Conservation (phyloP, 768 basidiomycete genomes). For the Xerocomus spinulosus region DNA sequence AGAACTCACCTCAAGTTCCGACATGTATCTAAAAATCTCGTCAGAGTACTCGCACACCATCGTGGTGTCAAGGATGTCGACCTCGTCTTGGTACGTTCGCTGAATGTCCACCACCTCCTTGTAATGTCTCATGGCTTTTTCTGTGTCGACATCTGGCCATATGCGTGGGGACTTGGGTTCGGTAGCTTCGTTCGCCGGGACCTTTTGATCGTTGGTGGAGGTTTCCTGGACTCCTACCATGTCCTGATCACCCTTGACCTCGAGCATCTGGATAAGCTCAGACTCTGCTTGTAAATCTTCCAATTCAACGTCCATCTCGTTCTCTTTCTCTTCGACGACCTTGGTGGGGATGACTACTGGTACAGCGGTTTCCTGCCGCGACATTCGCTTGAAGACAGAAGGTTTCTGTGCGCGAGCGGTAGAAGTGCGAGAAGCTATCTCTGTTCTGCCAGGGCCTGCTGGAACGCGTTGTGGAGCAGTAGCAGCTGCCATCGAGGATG, state of each 20-base stretch:
- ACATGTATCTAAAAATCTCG: slow-evolving; percentile 97
- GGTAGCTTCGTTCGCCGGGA: slow-evolving; percentile 33
- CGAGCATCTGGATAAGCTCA: slow-evolving; percentile 36
- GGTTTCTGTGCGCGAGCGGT: slow-evolving; percentile 24
- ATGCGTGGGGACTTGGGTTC: slow-evolving; percentile 44
- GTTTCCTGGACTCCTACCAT: slow-evolving; percentile 50
- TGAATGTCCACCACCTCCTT: slow-evolving; percentile 65
- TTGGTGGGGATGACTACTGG: slow-evolving; percentile 39
- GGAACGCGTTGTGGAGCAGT: slow-evolving; percentile 67
- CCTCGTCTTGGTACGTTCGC: slow-evolving; percentile 59
- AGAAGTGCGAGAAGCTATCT: slow-evolving; percentile 36
- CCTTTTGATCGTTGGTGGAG: slow-evolving; percentile 46
- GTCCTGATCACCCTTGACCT: slow-evolving; percentile 57
- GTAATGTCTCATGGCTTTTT: slow-evolving; percentile 52
- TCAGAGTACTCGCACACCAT: slow-evolving; percentile 99
- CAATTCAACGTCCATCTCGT: slow-evolving; percentile 61
- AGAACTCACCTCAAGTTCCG: slow-evolving; percentile 74
- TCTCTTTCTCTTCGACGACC: slow-evolving; percentile 45
- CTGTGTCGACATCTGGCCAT: slow-evolving; percentile 75
- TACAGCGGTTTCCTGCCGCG: slow-evolving; percentile 37
- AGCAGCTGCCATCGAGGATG: slow-evolving; percentile 59
- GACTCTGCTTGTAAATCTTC: slow-evolving; percentile 36
- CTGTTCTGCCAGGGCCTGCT: slow-evolving; percentile 53
- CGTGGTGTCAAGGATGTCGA: slow-evolving; percentile 68
- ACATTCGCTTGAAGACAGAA: slow-evolving; percentile 40